Percentiles rank a stretch among this genome's conserved stretches.
phyloP scores from a whole-genome alignment of 1,284 basidiomycete species.

The Fistulinella cinereoalba region DNA sequence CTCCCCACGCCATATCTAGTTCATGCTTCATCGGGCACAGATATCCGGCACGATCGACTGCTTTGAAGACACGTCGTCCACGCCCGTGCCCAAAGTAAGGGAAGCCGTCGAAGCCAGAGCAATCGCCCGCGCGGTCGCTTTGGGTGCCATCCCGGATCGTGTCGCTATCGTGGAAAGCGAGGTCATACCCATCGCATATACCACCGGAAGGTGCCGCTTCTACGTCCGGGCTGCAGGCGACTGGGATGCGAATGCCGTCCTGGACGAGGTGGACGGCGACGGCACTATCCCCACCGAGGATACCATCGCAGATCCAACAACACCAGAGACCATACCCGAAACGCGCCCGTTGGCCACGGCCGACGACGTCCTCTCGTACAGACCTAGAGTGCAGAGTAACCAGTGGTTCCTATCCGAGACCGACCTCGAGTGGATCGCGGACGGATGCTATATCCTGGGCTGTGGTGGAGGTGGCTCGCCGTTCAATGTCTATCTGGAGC shows the following conservation, averaged over 20 bases:
- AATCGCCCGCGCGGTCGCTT: conserved; percentile 44
- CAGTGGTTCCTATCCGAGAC: conserved; percentile 42
- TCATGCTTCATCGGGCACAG: conserved; percentile 20
- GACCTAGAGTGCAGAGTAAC: conserved; percentile 31
- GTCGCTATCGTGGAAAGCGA: conserved; percentile 40
- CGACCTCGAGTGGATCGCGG: conserved; percentile 50
- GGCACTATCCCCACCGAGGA: conserved; percentile 11
- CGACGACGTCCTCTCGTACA: conserved; percentile 32
- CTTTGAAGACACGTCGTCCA: conserved; percentile 42
- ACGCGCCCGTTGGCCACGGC: conserved; percentile 10
- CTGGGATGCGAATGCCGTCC: conserved; percentile 30
- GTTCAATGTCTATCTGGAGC: conserved; percentile 45
- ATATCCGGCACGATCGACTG: conserved; percentile 40
- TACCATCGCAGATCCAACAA: background rate
- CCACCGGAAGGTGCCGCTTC: conserved; percentile 39
- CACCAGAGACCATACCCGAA: conserved; percentile 2
- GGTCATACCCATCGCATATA: conserved; percentile 37
- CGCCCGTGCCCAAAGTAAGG: conserved; percentile 43
- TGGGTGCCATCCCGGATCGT: conserved; percentile 35
- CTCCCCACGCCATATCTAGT: background rate
- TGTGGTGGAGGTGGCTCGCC: conserved; percentile 55
- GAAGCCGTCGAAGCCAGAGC: conserved; percentile 39
- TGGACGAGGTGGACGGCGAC: conserved; percentile 18
- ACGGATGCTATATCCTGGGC: conserved; percentile 53
- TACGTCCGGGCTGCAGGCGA: conserved; percentile 56